Evolutionary conservation across 78 protist genomes (phyloP).

Genomic region (Dictyostelium citrinum): DNA sequence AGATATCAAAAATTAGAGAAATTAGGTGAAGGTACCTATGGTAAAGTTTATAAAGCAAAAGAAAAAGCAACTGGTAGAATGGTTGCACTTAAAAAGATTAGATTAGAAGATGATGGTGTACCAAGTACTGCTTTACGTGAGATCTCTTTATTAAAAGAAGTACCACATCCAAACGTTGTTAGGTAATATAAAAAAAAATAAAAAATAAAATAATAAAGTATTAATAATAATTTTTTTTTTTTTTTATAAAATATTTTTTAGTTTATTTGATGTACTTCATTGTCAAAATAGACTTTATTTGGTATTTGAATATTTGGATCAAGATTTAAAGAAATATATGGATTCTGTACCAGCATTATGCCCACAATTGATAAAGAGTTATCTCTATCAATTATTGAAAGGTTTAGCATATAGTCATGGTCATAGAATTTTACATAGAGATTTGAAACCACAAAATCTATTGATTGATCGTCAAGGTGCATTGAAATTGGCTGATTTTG

Average conservation of each 20-base stretch:
- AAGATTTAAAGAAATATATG: constrained; percentile 96
- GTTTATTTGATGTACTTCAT: constrained; percentile 96
- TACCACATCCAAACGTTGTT: constrained; percentile 97
- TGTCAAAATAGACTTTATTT: constrained; percentile 94
- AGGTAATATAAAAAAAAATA: neutral
- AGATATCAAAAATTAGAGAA: constrained; percentile 92
- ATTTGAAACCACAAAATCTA: constrained; percentile 98
- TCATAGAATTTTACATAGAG: constrained; percentile 96
- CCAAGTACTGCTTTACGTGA: constrained; percentile 99
- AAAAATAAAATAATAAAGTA: neutral
- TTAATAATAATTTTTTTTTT: neutral
- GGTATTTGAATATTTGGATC: constrained; percentile 98
- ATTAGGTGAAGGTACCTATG: constrained; percentile 99
- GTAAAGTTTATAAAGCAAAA: constrained; percentile 98
- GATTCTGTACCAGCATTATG: constrained; percentile 76
- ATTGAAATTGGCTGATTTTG: constrained; percentile 99
- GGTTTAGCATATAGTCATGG: constrained; percentile 94
- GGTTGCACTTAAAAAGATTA: constrained; percentile 98
- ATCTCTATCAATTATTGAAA: constrained; percentile 86
- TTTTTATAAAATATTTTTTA: neutral
- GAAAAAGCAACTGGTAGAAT: constrained; percentile 85
- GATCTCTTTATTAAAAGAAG: constrained; percentile 96
- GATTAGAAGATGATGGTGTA: constrained; percentile 99
- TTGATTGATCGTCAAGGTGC: constrained; percentile 88
- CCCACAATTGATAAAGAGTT: constrained; percentile 80